Conservation (phyloP, 352 stramenopile genomes). For the Stramenopiles sp. region DNA sequence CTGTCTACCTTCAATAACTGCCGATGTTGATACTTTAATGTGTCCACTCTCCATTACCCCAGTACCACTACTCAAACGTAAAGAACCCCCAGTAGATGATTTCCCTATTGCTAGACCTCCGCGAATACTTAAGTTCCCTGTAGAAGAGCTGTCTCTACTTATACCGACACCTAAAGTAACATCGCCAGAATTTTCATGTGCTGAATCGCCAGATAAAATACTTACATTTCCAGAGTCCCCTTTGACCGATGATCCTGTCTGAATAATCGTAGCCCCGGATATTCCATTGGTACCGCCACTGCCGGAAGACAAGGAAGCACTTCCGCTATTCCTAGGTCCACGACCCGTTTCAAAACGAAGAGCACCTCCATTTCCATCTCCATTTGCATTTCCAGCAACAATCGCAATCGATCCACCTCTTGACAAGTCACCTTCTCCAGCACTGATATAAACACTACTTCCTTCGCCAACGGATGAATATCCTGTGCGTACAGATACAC, state of each 20-base stretch:
- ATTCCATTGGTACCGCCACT: background rate
- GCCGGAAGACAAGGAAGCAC: constrained; percentile 3
- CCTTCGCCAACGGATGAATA: background rate
- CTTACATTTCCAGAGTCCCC: constrained; percentile 4
- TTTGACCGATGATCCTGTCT: background rate
- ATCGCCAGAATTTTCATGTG: background rate
- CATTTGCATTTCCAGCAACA: background rate
- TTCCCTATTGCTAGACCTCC: background rate
- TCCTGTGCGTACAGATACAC: background rate
- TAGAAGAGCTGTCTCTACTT: background rate
- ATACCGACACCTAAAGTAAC: background rate
- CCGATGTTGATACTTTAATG: no score
- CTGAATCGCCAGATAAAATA: background rate
- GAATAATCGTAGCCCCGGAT: constrained; percentile 1
- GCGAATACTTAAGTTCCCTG: background rate
- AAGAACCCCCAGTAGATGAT: no score
- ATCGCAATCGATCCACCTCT: constrained; percentile 1
- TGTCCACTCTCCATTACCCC: no score
- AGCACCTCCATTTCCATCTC: background rate
- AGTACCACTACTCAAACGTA: no score
- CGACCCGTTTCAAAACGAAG: background rate
- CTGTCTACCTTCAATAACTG: no score
- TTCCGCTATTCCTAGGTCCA: background rate
- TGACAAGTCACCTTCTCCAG: background rate
- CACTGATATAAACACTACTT: constrained; percentile 4